A percentile compares a stretch with the other conserved stretches of the same genome.
Evolutionary conservation across 1,284 basidiomycete genomes (phyloP).

Genomic region (Ceratobasidium theobromae): DNA sequence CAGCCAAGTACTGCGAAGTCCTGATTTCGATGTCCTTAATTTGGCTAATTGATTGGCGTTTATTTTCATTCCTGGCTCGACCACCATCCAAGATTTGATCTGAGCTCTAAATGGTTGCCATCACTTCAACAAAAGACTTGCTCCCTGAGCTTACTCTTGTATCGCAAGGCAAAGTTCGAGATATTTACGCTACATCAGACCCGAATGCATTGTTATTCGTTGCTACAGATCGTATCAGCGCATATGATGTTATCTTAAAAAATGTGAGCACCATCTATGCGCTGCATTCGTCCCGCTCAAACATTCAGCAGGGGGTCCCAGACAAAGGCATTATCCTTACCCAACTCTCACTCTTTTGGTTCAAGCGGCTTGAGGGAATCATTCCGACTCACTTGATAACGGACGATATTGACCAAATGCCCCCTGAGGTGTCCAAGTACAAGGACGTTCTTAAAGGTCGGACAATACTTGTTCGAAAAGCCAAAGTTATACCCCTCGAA

Average conservation of each 20-base stretch:
- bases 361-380: slow-evolving; percentile 73
- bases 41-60: slow-evolving; percentile 30
- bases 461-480: slow-evolving; percentile 89
- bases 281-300: neutral
- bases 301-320: slow-evolving; percentile 77
- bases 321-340: slow-evolving; percentile 92
- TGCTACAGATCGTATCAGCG: slow-evolving; percentile 93
- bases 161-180: slow-evolving; percentile 89
- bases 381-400: slow-evolving; percentile 89
- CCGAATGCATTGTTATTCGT: slow-evolving; percentile 83
- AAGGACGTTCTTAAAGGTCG: slow-evolving; percentile 73
- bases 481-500: slow-evolving; percentile 91
- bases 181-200: slow-evolving; percentile 75
- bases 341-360: slow-evolving; percentile 93
- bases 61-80: neutral
- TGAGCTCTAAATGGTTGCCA: neutral
- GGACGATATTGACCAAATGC: slow-evolving; percentile 71
- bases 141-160: slow-evolving; percentile 59
- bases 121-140: slow-evolving; percentile 38
- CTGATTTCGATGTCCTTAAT: slow-evolving; percentile 9
- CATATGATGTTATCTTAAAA: slow-evolving; percentile 92
- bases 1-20: neutral
- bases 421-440: slow-evolving; percentile 66
- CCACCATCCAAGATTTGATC: slow-evolving; percentile 7
- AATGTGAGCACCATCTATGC: slow-evolving; percentile 60